These are phyloP conservation scores for Aspergillus hortae DNA, from an alignment of 2,329 filamentous ascomycete genomes.

Conservation along the genomic window DNA sequence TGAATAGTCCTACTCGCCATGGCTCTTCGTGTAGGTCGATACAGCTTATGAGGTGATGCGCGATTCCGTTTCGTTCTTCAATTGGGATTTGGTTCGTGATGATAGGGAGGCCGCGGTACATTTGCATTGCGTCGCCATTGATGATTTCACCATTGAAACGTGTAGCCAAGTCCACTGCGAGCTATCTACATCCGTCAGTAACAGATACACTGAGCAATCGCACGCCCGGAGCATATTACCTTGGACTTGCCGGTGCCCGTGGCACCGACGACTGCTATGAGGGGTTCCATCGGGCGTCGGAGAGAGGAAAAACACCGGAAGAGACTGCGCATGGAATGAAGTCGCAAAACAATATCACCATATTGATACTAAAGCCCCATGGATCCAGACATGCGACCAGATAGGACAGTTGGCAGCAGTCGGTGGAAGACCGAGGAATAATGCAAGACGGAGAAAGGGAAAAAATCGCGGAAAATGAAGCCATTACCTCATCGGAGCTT, in stretches of 20 bases:
- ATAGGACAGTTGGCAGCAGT: neutral
- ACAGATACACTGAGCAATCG: neutral
- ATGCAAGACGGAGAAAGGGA: neutral
- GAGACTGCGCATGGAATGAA: constrained; percentile 25
- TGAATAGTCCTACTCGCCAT: constrained; percentile 80
- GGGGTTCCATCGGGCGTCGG: constrained; percentile 46
- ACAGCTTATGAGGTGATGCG: constrained; percentile 82
- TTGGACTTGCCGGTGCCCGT: constrained; percentile 94
- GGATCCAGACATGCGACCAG: neutral
- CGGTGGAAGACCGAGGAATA: constrained; percentile 1
- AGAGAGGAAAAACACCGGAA: constrained; percentile 18
- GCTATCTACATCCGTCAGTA: constrained; percentile 50
- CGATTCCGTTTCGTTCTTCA: constrained; percentile 72
- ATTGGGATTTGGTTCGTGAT: constrained; percentile 89
- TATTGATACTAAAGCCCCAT: constrained; percentile 6
- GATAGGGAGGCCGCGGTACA: constrained; percentile 86
- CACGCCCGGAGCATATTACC: constrained; percentile 49
- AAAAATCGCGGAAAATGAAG: neutral
- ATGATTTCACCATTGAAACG: constrained; percentile 89
- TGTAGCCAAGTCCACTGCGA: constrained; percentile 82
- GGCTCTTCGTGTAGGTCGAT: constrained; percentile 72
- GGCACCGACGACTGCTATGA: constrained; percentile 80
- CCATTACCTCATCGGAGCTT: neutral
- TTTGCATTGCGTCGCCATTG: constrained; percentile 97
- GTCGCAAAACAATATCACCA: constrained; percentile 5